Evolutionary conservation across 768 basidiomycete species (phyloP).

Genomic region (Calocera cornea): DNA sequence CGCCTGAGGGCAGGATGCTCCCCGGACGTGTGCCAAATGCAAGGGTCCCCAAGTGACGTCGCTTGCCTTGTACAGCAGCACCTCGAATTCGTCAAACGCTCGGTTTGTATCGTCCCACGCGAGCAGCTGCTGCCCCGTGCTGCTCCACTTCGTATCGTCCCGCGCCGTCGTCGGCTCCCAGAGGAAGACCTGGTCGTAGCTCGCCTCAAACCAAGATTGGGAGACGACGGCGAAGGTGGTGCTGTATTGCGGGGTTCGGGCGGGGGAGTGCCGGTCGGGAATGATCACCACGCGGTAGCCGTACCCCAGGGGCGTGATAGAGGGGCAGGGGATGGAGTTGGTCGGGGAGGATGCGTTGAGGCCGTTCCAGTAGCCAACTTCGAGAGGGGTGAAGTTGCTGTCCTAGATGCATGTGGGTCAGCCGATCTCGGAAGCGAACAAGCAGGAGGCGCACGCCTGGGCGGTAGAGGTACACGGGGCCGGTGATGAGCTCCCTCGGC

Average conservation of each 20-base stretch:
- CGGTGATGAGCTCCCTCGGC: background rate
- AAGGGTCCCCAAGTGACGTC: background rate
- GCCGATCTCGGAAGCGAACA: background rate
- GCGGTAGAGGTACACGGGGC: background rate
- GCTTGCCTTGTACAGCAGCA: background rate
- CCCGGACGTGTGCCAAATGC: background rate
- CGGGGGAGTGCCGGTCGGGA: background rate
- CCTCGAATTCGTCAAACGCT: background rate
- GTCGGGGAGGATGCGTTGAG: background rate
- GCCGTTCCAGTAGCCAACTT: background rate
- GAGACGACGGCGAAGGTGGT: background rate
- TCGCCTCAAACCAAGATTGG: background rate
- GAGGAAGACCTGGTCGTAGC: background rate
- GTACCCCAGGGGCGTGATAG: background rate
- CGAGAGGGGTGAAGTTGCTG: background rate
- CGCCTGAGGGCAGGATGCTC: background rate
- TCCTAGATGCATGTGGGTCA: background rate
- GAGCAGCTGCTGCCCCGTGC: background rate
- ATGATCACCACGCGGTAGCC: conserved; percentile 2
- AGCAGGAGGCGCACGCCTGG: background rate
- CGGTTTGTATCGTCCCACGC: background rate
- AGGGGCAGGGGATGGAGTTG: background rate
- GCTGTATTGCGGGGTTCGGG: background rate
- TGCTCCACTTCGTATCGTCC: background rate
- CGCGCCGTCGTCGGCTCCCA: background rate